A percentile compares a stretch with the other conserved stretches of the same genome.
phyloP scores from a whole-genome alignment of 2,329 filamentous ascomycete genomes.

The Daldinia eschscholtzii region DNA sequence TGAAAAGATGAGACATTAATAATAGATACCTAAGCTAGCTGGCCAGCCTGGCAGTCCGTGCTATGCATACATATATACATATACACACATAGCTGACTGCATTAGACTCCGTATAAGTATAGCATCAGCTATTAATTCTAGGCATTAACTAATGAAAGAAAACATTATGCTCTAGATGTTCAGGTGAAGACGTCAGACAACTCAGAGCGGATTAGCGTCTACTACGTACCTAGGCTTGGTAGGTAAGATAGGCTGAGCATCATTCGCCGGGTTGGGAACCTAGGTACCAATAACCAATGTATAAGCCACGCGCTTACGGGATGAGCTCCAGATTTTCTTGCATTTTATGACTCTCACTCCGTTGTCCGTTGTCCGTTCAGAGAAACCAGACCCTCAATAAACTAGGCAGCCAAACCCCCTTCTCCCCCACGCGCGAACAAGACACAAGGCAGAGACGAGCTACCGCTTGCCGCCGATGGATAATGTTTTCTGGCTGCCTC shows the following conservation, averaged over 20 bases:
- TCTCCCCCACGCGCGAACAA: background rate
- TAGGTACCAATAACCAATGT: too few relatives aligned
- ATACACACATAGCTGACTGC: background rate
- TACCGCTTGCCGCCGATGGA: background rate
- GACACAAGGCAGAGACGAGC: background rate
- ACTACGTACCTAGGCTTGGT: too few relatives aligned
- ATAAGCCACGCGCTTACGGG: slow-evolving; percentile 1
- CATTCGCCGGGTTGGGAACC: too few relatives aligned
- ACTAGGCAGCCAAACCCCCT: slow-evolving; percentile 3
- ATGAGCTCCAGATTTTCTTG: background rate
- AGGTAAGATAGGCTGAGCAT: background rate
- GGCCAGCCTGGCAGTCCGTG: background rate
- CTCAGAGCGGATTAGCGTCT: background rate
- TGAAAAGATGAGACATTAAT: background rate
- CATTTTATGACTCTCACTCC: background rate
- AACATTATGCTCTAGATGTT: background rate
- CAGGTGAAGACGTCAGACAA: background rate
- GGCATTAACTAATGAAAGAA: background rate
- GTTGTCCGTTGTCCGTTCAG: background rate
- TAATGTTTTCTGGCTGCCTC: background rate
- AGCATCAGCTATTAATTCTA: background rate
- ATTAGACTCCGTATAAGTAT: slow-evolving; percentile 1
- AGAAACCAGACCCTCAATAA: background rate
- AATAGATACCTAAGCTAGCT: background rate
- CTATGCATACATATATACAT: background rate